These are phyloP conservation scores for Hortiboletus campestris DNA, from an alignment of 768 basidiomycete genomes.

Conservation along the genomic window DNA sequence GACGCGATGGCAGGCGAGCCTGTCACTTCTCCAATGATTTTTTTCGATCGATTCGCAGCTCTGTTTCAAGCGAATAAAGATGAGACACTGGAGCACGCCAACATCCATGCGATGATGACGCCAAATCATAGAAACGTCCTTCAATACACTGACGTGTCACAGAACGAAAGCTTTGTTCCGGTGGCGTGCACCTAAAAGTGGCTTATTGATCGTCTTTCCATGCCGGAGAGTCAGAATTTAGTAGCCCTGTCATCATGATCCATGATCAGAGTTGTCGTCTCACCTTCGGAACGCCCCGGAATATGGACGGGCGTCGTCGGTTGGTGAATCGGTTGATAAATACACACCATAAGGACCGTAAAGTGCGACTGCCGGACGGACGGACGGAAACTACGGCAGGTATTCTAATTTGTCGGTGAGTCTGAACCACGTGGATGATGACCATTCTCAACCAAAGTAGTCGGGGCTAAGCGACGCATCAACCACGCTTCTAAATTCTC, in stretches of 20 bases:
- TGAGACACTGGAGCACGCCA: neutral
- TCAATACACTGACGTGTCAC: neutral
- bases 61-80: too few relatives aligned
- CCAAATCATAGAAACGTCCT: too few relatives aligned
- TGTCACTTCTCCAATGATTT: neutral
- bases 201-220: neutral
- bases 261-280: neutral
- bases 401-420: conserved; percentile 4
- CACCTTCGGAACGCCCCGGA: conserved; percentile 5
- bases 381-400: neutral
- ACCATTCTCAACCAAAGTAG: neutral
- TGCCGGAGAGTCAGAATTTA: too few relatives aligned
- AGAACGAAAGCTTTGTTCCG: neutral
- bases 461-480: neutral
- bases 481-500: neutral
- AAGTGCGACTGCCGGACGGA: neutral
- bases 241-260: neutral
- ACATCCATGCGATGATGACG: neutral
- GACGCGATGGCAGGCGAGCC: neutral
- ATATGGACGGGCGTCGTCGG: conserved; percentile 4
- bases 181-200: neutral
- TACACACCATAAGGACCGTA: neutral
- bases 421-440: neutral
- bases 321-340: neutral
- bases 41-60: neutral